Base-by-base conservation (phyloP, 352 stramenopile genomes). In the Globisporangium barbulae region DNA sequence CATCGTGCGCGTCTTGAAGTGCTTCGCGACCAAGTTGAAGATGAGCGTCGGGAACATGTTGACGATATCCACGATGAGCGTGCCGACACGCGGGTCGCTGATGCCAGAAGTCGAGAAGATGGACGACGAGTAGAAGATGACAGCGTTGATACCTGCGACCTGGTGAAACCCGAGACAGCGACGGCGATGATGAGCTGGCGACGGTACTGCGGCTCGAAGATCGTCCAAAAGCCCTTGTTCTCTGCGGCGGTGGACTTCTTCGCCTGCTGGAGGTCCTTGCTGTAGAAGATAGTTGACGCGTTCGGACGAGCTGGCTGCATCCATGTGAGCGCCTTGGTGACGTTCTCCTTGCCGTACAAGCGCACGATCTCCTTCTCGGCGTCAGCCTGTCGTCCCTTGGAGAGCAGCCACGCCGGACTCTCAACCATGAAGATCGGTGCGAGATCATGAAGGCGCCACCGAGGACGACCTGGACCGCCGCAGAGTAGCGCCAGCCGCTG, bases 401-500 rank as follows among this genome's bases (percentile, higher is more conserved):
- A 33, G 37, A 86, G 57, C 48, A 86, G 56, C 78, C 78, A 86
- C 35, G 75, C 70, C 0, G 78, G 78, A 19, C 71, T 81, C 67
- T 86, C 73, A 3, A 81, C 70, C 75, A 86, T 82, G n/a, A 78
- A 56, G 52, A 78, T 75, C 12, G 68, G 75, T 37, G 75, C 69
- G 10, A 82, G 4, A 73, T 4, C 19, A 87, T 48, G 55, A 88
- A 85, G 21, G 81, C 54, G 0, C 15, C 70, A 1, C 69, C 80
- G 2, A 89, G 63, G 42, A 86, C 58, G 30, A 84, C 75, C 22
- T 78, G 78, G 35, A 91, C 83, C 7, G 44, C 81, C 50, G 76
- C 81, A 61, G 85, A 82, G 63, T 83, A 78, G 9, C 82, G 78
- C 79, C 79, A 91, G 31, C 76, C 79, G 28, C 67, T 71, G 19